Evolutionary conservation across 345 rosid genomes (phyloP), one percentile per base, ranked within the genome.

Genomic region (Ceriops zippeliana): DNA sequence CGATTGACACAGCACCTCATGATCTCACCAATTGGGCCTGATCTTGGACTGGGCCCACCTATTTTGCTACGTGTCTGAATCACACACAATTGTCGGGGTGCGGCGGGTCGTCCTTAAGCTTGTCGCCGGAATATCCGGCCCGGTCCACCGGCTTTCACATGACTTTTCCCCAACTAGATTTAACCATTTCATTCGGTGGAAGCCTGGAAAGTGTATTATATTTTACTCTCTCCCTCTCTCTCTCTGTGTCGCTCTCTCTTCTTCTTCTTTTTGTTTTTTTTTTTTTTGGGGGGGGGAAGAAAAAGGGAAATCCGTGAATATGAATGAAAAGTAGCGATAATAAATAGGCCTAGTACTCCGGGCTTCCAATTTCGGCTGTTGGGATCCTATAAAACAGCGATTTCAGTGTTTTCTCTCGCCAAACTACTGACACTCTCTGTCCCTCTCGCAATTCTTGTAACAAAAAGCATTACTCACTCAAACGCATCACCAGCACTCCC

Each of bases 361-460:
- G 11, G 27, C 4, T 22, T 75, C 78, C 60, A 59, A 73, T 78
- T 80, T 66, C 82, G 82, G 86, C 77, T 73, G 75, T 62, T 76
- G 73, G 67, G 85, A 83, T 85, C 84, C 89, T 87, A 84, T 87
- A 85, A 80, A 85, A 76, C 75, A 74, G 84, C 72, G 70, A 71
- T 51, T 75, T 72, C 79, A 77, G 86, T 70, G 83, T 75, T 77
- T 64, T 38, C 38, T 52, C 54, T 70, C 63, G 34, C 71, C 65
- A 63, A 63, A 35, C 72, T 64, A 65, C 73, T 67, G 66, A 60
- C 57, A 52, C 57, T 65, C 72, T 65, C 83, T 70, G 58, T 51
- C 42, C 49, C 70, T 57, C 62, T 47, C 66, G 10, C 20, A 5
- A 6, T 3, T 31, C 63, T 9, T 61, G 8, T 6, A 6, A 54